Evolutionary conservation across 1,284 basidiomycete genomes (phyloP).

Genomic region (Ganoderma leucocontextum): DNA sequence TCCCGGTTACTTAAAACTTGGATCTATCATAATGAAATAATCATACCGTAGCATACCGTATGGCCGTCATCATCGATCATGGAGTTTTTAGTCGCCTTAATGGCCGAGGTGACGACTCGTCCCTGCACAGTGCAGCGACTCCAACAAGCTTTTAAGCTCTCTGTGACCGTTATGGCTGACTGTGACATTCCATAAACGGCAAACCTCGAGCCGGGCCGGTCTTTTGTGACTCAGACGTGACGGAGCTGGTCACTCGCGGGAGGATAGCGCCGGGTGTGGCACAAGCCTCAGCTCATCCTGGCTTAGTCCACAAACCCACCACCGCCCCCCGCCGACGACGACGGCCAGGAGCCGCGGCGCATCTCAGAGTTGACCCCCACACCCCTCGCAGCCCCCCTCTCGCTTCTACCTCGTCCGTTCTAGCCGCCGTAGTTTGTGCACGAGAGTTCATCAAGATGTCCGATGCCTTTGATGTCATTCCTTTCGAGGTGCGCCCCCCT

Average conservation of each 20-base stretch:
- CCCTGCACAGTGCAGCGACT: not conserved
- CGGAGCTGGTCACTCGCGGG: slow-evolving; percentile 17
- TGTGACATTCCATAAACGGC: not conserved
- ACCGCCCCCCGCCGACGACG: slow-evolving; percentile 23
- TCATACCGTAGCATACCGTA: not conserved
- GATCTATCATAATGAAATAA: too few species aligned
- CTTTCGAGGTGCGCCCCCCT: slow-evolving; percentile 67
- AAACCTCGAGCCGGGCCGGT: slow-evolving; percentile 11
- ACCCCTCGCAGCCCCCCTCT: not conserved
- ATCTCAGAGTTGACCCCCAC: not conserved
- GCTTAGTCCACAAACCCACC: slow-evolving; percentile 25
- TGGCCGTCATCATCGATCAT: not conserved
- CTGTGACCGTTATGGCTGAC: slow-evolving; percentile 10
- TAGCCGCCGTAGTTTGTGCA: not conserved
- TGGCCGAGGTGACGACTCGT: not conserved
- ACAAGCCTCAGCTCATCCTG: slow-evolving; percentile 12
- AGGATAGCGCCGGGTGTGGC: slow-evolving; percentile 24
- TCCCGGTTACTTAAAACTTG: not conserved
- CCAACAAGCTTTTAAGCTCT: slow-evolving; percentile 1
- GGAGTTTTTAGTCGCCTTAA: not conserved
- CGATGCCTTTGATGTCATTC: slow-evolving; percentile 85
- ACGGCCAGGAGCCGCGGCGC: slow-evolving; percentile 29
- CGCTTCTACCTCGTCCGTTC: not conserved
- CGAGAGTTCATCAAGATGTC: slow-evolving; percentile 42
- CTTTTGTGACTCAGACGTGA: slow-evolving; percentile 20